Base-by-base conservation (phyloP, 2,329 filamentous ascomycete genomes). In the Hypoxylon sp. region DNA sequence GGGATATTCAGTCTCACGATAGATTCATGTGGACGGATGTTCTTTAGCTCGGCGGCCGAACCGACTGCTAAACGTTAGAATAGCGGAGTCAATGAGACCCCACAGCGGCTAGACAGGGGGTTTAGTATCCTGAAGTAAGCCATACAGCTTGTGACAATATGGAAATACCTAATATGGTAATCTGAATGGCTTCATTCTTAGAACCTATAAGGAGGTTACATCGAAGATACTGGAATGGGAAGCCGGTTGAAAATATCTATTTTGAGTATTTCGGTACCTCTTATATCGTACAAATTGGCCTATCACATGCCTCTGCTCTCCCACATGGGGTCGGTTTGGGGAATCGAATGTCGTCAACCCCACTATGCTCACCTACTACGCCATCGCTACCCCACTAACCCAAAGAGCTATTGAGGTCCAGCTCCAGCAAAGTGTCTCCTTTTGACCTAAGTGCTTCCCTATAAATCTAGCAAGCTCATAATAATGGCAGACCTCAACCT, bases 401-500 rank as follows among this genome's bases (percentile, higher is more conserved):
- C 19, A 39, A 25, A n/a, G 1, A 58, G 39, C 48, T 52, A 29
- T 14, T 30, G n/a, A 41, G 53, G 45, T 63, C 63, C 46, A n/a
- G n/a, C n/a, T n/a, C n/a, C n/a, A n/a, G n/a, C n/a, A 30, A 48
- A 50, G 63, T 58, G 19, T 58, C 48, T 48, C 29, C 47, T 19
- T 12, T 46, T 27, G 12, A 12, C 29, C 29, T 37, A 8, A 54
- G 25, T 47, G 21, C 19, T 29, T 41, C 32, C 25, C 11, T 21
- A n/a, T 9, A 25, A 29, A 64, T 25, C 14, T 32, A 27, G 25
- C 27, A 39, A 23, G 34, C 12, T n/a, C 16, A 45, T 2, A 63
- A 76, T 60, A 32, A 89, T 89, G 87, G 78, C 83, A 12, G 80
- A 83, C 56, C 78, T 89, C 70, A 82, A 91, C 73, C 81, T 90